Conservation (phyloP, 2,329 filamentous ascomycete species). For the Clarireedia sp. region DNA sequence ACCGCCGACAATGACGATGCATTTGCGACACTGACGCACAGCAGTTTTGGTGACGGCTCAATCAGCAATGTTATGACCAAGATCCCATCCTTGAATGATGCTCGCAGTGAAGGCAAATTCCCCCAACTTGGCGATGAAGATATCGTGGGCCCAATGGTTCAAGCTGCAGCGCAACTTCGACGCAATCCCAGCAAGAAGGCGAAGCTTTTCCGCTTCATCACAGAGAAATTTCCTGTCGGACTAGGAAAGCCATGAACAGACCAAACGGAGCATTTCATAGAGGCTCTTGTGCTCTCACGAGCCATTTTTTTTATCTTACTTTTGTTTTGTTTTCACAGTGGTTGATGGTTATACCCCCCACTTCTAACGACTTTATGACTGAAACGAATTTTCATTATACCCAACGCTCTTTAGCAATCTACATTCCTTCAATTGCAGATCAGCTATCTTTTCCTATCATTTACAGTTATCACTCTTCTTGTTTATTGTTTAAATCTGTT, state of each 20-base stretch:
- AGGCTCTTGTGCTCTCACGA: slow-evolving; percentile 10
- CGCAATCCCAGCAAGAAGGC: slow-evolving; percentile 27
- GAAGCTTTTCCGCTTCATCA: slow-evolving; percentile 28
- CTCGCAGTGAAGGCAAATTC: slow-evolving; percentile 69
- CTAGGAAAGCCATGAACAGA: slow-evolving; percentile 21
- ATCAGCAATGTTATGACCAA: slow-evolving; percentile 46
- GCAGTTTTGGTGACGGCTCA: slow-evolving; percentile 37
- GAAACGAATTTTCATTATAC: slow-evolving; percentile 14
- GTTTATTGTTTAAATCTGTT: slow-evolving; percentile 3
- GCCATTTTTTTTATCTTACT: slow-evolving; percentile 8
- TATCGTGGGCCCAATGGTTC: slow-evolving; percentile 81
- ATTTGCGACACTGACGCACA: slow-evolving; percentile 36
- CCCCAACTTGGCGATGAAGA: slow-evolving; percentile 82
- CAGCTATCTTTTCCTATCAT: background rate
- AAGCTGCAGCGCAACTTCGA: slow-evolving; percentile 27
- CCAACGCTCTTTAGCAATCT: slow-evolving; percentile 27
- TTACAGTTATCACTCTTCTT: slow-evolving; percentile 7
- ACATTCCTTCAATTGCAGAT: slow-evolving; percentile 13
- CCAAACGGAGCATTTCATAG: background rate
- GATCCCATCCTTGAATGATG: slow-evolving; percentile 61
- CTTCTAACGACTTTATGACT: slow-evolving; percentile 11
- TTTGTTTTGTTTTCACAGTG: slow-evolving; percentile 8
- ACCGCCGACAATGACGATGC: slow-evolving; percentile 36
- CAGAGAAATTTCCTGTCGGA: slow-evolving; percentile 28
- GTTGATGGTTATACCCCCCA: slow-evolving; percentile 5